phyloP scores from a whole-genome alignment of 371 early-diverging fungal species.

The Entomophthora muscae region DNA sequence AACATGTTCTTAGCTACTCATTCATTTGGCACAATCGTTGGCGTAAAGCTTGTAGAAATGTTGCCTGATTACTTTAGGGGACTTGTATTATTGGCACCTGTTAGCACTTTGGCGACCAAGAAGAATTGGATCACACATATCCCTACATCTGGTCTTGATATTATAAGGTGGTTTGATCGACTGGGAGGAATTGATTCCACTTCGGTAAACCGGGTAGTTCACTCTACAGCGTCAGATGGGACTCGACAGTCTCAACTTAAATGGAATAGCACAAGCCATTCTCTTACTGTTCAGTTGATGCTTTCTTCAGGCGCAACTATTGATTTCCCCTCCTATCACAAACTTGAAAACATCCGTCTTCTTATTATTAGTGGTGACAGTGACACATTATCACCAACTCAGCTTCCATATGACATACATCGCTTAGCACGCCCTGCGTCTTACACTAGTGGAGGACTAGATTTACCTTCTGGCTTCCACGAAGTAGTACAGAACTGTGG shows the following conservation, averaged over 20 bases:
- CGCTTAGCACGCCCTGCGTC: background rate
- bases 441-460: background rate
- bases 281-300: background rate
- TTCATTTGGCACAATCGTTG: conserved; percentile 1
- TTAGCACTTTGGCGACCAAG: background rate
- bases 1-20: background rate
- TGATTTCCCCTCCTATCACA: background rate
- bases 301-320: background rate
- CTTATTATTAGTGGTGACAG: background rate
- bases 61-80: background rate
- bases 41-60: background rate
- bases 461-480: background rate
- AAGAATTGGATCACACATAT: background rate
- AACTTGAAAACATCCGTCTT: background rate
- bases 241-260: background rate
- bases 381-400: background rate
- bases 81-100: background rate
- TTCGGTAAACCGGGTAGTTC: conserved; percentile 1
- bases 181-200: conserved; percentile 1
- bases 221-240: background rate
- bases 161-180: background rate
- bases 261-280: background rate
- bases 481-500: background rate
- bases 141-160: background rate
- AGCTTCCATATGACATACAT: background rate